These are phyloP conservation scores for Blastobotrys attinorum DNA, from an alignment of 805 yeast genomes.

Conservation along the genomic window DNA sequence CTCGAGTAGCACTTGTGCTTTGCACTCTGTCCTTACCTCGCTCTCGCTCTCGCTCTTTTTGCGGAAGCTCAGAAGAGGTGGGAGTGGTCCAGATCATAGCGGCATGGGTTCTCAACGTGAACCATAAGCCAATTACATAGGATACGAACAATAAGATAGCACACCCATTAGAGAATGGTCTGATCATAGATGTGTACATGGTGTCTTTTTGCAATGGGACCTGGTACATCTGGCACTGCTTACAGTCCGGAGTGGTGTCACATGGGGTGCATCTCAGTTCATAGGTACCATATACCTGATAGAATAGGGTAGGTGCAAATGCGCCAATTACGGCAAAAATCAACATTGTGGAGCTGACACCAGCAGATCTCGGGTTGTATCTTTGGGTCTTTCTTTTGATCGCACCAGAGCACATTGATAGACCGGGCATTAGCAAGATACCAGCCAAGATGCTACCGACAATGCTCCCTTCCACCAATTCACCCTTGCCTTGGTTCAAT, in stretches of 20 bases:
- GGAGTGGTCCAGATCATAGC: constrained; percentile 89
- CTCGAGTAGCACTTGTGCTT: too few species aligned
- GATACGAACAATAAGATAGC: constrained; percentile 75
- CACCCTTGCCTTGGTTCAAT: constrained; percentile 72
- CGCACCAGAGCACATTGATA: constrained; percentile 98
- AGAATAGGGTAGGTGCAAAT: constrained; percentile 86
- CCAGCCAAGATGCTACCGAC: constrained; percentile 93
- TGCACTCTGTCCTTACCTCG: too few species aligned
- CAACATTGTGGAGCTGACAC: constrained; percentile 94
- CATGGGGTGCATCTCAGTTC: constrained; percentile 66
- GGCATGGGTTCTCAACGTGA: constrained; percentile 93
- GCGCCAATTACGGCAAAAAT: constrained; percentile 83
- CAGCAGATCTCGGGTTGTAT: constrained; percentile 93
- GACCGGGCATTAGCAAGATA: constrained; percentile 82
- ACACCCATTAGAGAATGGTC: constrained; percentile 76
- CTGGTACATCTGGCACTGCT: constrained; percentile 67
- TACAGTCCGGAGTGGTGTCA: constrained; percentile 35
- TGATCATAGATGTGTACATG: constrained; percentile 58
- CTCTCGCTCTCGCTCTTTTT: neutral
- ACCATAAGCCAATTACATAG: constrained; percentile 81
- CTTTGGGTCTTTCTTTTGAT: constrained; percentile 84
- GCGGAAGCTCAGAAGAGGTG: constrained; percentile 32
- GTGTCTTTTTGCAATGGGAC: constrained; percentile 65
- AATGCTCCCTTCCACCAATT: constrained; percentile 90
- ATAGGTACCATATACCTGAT: constrained; percentile 83